Evolutionary conservation across 129 eudicot genomes (phyloP).

Genomic region (Cynara cardunculus): DNA sequence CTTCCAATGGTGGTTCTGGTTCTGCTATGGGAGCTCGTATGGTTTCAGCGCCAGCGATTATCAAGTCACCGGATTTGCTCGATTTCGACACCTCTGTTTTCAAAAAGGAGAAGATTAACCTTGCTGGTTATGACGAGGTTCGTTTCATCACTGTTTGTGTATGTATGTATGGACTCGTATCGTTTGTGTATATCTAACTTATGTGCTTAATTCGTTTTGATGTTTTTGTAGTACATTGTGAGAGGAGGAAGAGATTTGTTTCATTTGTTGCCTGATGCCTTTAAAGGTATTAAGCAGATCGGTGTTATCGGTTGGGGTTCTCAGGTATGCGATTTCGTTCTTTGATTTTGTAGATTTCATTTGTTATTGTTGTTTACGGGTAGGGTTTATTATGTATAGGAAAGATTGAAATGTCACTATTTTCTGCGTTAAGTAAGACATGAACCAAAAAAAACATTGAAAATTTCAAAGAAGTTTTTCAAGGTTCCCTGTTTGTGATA

Average conservation of each 20-base stretch:
- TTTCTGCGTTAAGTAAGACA: not conserved
- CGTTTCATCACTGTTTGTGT: not conserved
- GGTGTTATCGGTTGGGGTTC: slow-evolving; percentile 99
- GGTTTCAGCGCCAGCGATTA: slow-evolving; percentile 48
- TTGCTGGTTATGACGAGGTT: slow-evolving; percentile 76
- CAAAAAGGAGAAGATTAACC: slow-evolving; percentile 57
- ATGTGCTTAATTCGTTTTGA: not conserved
- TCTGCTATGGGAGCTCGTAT: slow-evolving; percentile 47
- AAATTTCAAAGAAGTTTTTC: not conserved
- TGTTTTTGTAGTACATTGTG: slow-evolving; percentile 62
- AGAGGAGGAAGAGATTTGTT: slow-evolving; percentile 96
- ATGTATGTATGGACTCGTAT: not conserved
- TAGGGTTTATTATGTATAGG: too few relatives aligned
- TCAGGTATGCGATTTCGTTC: slow-evolving; percentile 44
- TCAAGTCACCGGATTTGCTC: slow-evolving; percentile 33
- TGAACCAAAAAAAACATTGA: not conserved
- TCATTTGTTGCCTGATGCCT: slow-evolving; percentile 71
- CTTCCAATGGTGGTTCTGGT: slow-evolving; percentile 9
- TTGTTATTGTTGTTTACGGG: not conserved
- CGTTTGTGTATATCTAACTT: not conserved
- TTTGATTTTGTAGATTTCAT: not conserved
- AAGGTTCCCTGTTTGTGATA: not conserved
- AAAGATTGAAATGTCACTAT: not conserved
- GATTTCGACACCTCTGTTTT: slow-evolving; percentile 75
- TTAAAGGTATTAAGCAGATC: slow-evolving; percentile 88